These are phyloP conservation scores for Wallacemonas sp. DNA, from an alignment of 208 protist genomes.

Conservation along the genomic window DNA sequence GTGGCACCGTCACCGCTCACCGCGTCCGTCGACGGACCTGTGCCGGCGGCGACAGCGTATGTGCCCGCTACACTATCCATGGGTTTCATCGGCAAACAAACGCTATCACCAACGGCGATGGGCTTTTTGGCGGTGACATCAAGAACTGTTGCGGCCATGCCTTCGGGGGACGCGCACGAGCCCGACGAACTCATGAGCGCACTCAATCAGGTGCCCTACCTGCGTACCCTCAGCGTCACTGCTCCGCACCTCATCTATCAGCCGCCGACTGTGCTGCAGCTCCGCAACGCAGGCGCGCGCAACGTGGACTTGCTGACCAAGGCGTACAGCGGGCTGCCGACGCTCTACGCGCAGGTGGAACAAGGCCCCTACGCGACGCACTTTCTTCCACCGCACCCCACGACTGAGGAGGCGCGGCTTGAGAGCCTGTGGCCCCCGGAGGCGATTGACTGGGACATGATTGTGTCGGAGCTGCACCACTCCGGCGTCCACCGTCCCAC, in stretches of 20 bases:
- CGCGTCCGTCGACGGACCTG: too few species aligned
- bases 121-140: too few species aligned
- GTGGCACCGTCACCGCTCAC: too few species aligned
- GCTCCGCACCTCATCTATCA: slow-evolving; percentile 43
- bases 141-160: too few species aligned
- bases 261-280: slow-evolving; percentile 47
- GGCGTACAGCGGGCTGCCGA: slow-evolving; percentile 40
- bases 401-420: background rate
- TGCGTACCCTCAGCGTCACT: slow-evolving; percentile 25
- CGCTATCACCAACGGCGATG: too few species aligned
- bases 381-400: background rate
- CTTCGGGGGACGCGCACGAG: background rate
- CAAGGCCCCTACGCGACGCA: slow-evolving; percentile 6
- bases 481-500: background rate
- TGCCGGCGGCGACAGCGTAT: too few species aligned
- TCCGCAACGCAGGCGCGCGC: slow-evolving; percentile 41
- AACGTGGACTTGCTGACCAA: slow-evolving; percentile 19
- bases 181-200: background rate
- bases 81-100: too few species aligned
- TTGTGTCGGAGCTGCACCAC: slow-evolving; percentile 33
- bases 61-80: too few species aligned
- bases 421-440: slow-evolving; percentile 30
- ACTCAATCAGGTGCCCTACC: slow-evolving; percentile 33
- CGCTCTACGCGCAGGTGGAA: slow-evolving; percentile 15
- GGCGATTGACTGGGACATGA: slow-evolving; percentile 45